A percentile compares a stretch with the other conserved stretches of the same genome.
Evolutionary conservation across 2,329 filamentous ascomycete species (phyloP).

Genomic region (Xylariaceae sp.): DNA sequence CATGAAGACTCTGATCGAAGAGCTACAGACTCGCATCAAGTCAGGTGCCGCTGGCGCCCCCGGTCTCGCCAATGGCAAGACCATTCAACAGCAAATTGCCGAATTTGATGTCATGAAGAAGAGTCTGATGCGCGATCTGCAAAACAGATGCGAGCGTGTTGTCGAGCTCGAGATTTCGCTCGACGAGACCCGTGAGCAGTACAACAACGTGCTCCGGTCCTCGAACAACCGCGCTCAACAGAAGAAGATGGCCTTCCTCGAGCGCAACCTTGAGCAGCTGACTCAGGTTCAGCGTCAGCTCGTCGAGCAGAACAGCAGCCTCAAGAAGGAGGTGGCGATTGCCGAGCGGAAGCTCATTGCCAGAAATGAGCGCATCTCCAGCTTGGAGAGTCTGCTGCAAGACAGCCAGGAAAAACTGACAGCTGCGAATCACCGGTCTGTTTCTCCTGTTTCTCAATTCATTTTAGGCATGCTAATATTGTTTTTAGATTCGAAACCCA

Average conservation of each 20-base stretch:
- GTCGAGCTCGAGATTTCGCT: constrained; percentile 97
- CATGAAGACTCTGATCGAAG: constrained; percentile 74
- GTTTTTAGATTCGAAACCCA: constrained; percentile 83
- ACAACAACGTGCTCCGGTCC: constrained; percentile 94
- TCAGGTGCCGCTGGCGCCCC: constrained; percentile 47
- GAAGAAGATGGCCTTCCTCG: constrained; percentile 99
- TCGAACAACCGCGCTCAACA: constrained; percentile 98
- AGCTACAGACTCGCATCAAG: constrained; percentile 70
- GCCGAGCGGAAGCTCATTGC: constrained; percentile 96
- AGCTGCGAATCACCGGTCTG: constrained; percentile 92
- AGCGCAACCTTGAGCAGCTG: constrained; percentile 95
- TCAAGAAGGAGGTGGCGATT: constrained; percentile 99
- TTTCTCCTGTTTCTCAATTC: constrained; percentile 24
- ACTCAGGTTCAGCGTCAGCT: constrained; percentile 96
- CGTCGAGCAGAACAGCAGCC: constrained; percentile 91
- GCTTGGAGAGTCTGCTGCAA: constrained; percentile 83
- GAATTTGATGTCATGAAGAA: constrained; percentile 99
- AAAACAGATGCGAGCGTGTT: constrained; percentile 96
- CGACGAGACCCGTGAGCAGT: constrained; percentile 96
- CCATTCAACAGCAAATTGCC: constrained; percentile 92
- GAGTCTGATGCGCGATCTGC: constrained; percentile 95
- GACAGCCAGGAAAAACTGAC: constrained; percentile 99
- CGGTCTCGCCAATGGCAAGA: constrained; percentile 76
- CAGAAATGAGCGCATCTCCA: constrained; percentile 93
- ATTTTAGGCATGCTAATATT: constrained; percentile 27